These are phyloP conservation scores for Thermoascus crustaceus DNA, from an alignment of 2,329 filamentous ascomycete genomes.

Conservation along the genomic window DNA sequence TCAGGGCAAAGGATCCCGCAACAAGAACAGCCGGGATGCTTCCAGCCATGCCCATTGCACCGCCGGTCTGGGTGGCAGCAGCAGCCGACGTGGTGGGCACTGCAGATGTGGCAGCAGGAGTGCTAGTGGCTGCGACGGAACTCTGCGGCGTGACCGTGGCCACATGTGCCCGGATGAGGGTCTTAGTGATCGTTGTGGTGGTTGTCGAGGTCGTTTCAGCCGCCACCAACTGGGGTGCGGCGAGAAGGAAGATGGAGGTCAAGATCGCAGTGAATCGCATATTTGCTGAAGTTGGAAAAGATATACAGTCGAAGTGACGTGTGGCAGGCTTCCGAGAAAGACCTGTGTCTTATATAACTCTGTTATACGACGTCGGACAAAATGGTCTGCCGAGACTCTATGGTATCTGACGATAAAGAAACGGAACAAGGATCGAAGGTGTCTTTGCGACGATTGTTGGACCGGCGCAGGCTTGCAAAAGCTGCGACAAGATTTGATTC, in stretches of 20 bases:
- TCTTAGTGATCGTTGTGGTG: constrained; percentile 35
- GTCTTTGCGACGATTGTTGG: neutral
- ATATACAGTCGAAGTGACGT: neutral
- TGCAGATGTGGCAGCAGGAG: constrained; percentile 9
- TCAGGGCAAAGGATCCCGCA: constrained; percentile 30
- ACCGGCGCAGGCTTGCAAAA: no score
- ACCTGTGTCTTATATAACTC: no score
- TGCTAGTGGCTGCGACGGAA: constrained; percentile 14
- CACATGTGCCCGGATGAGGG: constrained; percentile 36
- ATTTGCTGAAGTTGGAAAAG: neutral
- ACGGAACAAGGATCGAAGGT: neutral
- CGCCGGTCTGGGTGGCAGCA: constrained; percentile 9
- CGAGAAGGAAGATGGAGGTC: constrained; percentile 12
- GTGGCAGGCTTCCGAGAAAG: neutral
- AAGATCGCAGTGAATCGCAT: neutral
- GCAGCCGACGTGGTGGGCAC: constrained; percentile 11
- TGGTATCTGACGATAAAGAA: constrained; percentile 1
- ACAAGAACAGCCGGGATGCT: constrained; percentile 24
- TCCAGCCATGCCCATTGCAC: constrained; percentile 10
- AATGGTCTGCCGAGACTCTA: no score
- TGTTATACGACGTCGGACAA: no score
- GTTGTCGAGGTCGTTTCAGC: constrained; percentile 24
- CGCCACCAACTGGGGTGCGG: constrained; percentile 23
- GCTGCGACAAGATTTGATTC: no score
- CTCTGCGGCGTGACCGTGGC: constrained; percentile 14